Base-by-base conservation (phyloP, 106 monocot genomes). In the Ottelia alismoides region DNA sequence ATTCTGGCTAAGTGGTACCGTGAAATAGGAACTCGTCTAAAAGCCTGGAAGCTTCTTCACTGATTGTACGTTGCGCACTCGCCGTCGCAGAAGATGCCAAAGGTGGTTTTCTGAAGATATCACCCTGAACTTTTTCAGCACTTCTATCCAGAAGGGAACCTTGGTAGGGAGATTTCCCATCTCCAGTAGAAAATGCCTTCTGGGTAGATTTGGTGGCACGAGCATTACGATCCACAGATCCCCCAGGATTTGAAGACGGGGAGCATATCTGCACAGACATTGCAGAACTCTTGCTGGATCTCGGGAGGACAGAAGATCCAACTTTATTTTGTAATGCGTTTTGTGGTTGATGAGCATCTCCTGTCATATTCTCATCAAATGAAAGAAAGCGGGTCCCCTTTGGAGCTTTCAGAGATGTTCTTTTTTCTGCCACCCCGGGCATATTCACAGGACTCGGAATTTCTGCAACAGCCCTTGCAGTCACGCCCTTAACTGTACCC, bases 1-100 rank as follows among this genome's bases (percentile, higher is more conserved):
- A n/a, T n/a, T n/a, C n/a, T n/a, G n/a, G n/a, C n/a, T n/a, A 28
- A 11, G 47, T 18, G 32, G 3, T 31, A 72, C 56, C 73, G 60
- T 66, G 43, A 57, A 85, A 85, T 66, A 98, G 68, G 62, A 89
- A 89, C 65, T 85, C 85, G 21, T 98, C 78, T 3, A 98, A 70
- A 72, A 85, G 74, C 63, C 71, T 79, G 46, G 72, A 69, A 28
- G 96, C 85, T 57, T 85, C 96, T 57, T 85, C 96, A 17, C 63
- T 66, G 18, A 58, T 55, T 52, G 72, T 65, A 57, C 30, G 56
- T 48, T 52, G 52, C 22, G 54, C 45, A 20, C 43, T 43, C 23
- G 14, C 56, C 27, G 70, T 7, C 16, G 40, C 64, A 53, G 29
- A 40, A 30, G 49, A 28, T 20, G 3, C 22, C 30, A 27, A 30